Evolutionary conservation across 1,139 yeast species (phyloP).

Genomic region (Blastobotrys capitulatus): DNA sequence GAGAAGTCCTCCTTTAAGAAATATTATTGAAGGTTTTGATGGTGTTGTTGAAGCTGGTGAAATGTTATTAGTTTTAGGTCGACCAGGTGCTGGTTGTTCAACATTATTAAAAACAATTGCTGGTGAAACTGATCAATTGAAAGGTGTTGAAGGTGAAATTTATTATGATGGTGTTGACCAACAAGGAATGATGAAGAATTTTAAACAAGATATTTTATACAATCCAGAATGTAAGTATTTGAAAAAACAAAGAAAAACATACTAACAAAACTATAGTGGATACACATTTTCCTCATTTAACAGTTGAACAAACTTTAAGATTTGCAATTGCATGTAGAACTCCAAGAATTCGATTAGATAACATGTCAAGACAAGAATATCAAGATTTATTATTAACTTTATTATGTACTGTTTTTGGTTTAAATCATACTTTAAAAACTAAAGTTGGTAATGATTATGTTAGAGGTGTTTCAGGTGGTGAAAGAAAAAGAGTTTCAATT

Average conservation of each 20-base stretch:
- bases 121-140: slow-evolving; percentile 44
- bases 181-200: slow-evolving; percentile 44
- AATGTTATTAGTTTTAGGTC: slow-evolving; percentile 55
- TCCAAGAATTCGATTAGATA: slow-evolving; percentile 50
- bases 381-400: slow-evolving; percentile 45
- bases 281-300: slow-evolving; percentile 57
- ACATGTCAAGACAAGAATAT: slow-evolving; percentile 44
- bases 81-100: slow-evolving; percentile 67
- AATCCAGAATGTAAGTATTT: slow-evolving; percentile 43
- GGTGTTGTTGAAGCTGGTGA: slow-evolving; percentile 53
- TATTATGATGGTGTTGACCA: slow-evolving; percentile 49
- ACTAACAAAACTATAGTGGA: slow-evolving; percentile 31
- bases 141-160: slow-evolving; percentile 40
- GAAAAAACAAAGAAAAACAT: neutral
- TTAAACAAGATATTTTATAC: slow-evolving; percentile 50
- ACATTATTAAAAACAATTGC: slow-evolving; percentile 51
- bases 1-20: slow-evolving; percentile 34
- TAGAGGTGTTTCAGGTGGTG: slow-evolving; percentile 64
- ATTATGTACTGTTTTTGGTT: slow-evolving; percentile 53
- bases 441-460: slow-evolving; percentile 58
- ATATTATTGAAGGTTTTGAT: slow-evolving; percentile 41
- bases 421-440: slow-evolving; percentile 50
- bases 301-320: slow-evolving; percentile 56
- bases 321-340: slow-evolving; percentile 58
- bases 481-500: slow-evolving; percentile 56